Evolutionary conservation across 176 grass and related monocot species (phyloP), one percentile per base, ranked within the genome.

Genomic region (Raddia distichophylla): DNA sequence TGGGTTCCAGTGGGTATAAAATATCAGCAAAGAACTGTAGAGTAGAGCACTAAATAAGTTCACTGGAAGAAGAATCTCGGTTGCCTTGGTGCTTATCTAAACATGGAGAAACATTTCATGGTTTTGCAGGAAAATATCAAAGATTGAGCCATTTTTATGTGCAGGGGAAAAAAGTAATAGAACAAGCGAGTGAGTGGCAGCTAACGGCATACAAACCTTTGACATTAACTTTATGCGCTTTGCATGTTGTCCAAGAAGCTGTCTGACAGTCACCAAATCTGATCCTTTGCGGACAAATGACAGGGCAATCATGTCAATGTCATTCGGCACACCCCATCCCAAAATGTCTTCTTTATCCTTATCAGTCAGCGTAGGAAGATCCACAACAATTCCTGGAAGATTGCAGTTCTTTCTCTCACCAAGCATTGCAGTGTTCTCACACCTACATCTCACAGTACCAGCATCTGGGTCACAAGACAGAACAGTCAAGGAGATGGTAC

Each of bases 361-460:
- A 56, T 97, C 94, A 50, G 94, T 94, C 33, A 97, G 69, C 1
- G 91, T 94, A 50, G 94, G 94, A 40, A 94, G 92, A 76, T 97
- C 94, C 42, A 97, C 94, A 27, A 94, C 89, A 79, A 97, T 86
- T 67, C 94, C 94, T 27, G 94, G 91, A 73, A 97, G 53, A 84
- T 97, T 97, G 85, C 90, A 91, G 5, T 97, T 97, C 94, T 97
- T 97, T 45, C 94, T 92, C 85, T 97, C 94, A 9, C 91, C 91
- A 61, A 94, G 84, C 84, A 73, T 90, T 48, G 94, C 89, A 55
- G 89, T 97, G 71, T 94, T 97, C 74, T 97, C 91, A 80, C 94
- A 97, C 7, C 90, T 93, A 75, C 94, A 97, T 40, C 80, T 94
- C 43, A 97, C 94, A 6, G 89, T 97, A 75, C 94, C 94, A 72